Evolutionary conservation across 306 rosid genomes (phyloP), one percentile per base, ranked within the genome.

Genomic region (Castanospermum australe): DNA sequence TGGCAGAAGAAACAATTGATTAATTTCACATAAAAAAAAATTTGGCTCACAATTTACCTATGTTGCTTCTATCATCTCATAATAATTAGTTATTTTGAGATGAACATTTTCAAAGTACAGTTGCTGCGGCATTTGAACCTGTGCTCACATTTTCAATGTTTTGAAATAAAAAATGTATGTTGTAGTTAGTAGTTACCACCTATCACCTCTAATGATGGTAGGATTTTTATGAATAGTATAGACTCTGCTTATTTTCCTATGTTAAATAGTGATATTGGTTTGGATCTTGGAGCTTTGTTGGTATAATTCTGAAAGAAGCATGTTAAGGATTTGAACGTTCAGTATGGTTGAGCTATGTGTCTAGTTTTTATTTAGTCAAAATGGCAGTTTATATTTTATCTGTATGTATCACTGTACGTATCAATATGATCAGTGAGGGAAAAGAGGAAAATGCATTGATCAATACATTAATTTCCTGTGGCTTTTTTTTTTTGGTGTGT

Each of bases 261-360:
- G 18, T 20, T 33, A 28, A 20, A 8, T 4, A 21, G 33, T 20
- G 12, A 76, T 62, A 47, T 62, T 63, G 32, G 44, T 14, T 61
- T 62, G 71, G 71, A 14, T 52, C 17, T 65, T 24, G 81, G 81
- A 0, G 55, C 66, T 52, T 77, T 38, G 25, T 51, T 51, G 12
- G 65, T 64, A 10, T 77, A n/a, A 18, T 63, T 62, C n/a, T 77
- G 51, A 32, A 75, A 18, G 14, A 15, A 8, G 25, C n/a, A n/a
- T 41, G 17, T 57, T 22, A 17, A 41, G 15, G 25, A 55, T 25
- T 8, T 57, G 56, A 4, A n/a, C 20, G 25, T 44, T 45, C 4
- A 25, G 35, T 25, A 75, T 30, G 60, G 59, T 41, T 3, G 3
- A 32, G 60, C 75, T 32, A 22, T 55, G 11, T 24, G 78, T 44